phyloP scores from a whole-genome alignment of 208 protist species.

The Crithidia acanthocephali region DNA sequence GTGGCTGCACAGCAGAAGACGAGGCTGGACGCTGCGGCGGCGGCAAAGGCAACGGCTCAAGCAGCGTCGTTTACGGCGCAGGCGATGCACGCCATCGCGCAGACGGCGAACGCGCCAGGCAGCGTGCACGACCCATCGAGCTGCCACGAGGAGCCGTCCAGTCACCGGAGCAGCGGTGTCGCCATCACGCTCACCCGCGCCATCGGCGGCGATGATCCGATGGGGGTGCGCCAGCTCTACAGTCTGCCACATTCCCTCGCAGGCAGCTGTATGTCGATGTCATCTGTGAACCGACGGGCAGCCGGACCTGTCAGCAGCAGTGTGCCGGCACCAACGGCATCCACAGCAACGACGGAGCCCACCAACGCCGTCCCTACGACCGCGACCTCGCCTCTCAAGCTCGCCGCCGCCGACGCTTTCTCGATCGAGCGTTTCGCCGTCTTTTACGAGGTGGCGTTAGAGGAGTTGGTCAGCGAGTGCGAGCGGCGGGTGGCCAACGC shows the following conservation, averaged over 20 bases:
- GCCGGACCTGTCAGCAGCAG: neutral
- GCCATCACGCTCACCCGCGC: neutral
- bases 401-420: constrained; percentile 19
- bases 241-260: constrained; percentile 21
- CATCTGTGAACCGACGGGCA: neutral
- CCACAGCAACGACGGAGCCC: neutral
- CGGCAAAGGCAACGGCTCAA: neutral
- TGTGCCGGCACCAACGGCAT: neutral
- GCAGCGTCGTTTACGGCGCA: constrained; percentile 8
- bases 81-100: constrained; percentile 29
- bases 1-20: neutral
- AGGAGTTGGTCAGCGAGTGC: constrained; percentile 77
- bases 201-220: constrained; percentile 25
- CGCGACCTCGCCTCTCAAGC: neutral
- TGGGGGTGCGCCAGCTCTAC: constrained; percentile 34
- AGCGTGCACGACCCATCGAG: neutral
- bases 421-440: constrained; percentile 59
- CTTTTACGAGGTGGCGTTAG: constrained; percentile 76
- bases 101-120: neutral
- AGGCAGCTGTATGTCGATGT: constrained; percentile 22
- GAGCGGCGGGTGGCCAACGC: constrained; percentile 70
- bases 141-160: neutral
- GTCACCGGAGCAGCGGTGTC: neutral
- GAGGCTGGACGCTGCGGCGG: neutral
- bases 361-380: neutral